Base-by-base conservation (phyloP, 2,329 filamentous ascomycete species). In the Fusarium longipes region DNA sequence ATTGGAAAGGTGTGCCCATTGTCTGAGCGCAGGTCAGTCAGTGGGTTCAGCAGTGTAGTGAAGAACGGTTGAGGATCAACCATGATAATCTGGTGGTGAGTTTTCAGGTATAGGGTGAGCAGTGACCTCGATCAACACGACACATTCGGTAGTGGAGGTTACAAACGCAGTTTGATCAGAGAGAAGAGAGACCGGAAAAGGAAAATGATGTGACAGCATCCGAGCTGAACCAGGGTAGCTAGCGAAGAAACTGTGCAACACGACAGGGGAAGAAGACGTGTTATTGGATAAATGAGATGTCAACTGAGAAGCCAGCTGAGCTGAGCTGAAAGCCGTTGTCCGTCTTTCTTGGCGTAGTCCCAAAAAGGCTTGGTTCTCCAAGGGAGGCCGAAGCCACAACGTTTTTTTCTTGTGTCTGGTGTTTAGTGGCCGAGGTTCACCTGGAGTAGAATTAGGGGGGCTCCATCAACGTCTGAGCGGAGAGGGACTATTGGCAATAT, bases 311-410 rank as follows among this genome's bases (percentile, higher is more conserved):
- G 47, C 50, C 51, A 72, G 69, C 69, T 71, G 69, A 71, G 70
- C 63, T 65, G 70, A 73, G 70, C 70, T 72, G 70, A 73, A 72
- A 73, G 70, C 70, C 70, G 70, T 73, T 73, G 61, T 48, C 56
- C 49, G 47, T 63, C 53, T 62, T 59, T 56, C 70, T 72, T 71
- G 63, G 68, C 60, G 48, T 49, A 33, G 43, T 57, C 70, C 44
- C 39, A 47, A 57, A 61, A 64, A 32, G 60, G 70, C 39, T 63
- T 73, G 53, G 62, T 48, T 38, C n/a, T 25, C 6, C 42, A 62
- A 59, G 67, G 64, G 57, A 67, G 65, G 59, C 64, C 52, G 61
- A 55, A 60, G 71, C 70, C 69, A 73, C 71, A 73, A 73, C 71
- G 71, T 67, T 70, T 73, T 70, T 70, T 60, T 67, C 66, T 60